phyloP scores from a whole-genome alignment of 805 yeast genomes.

The Saturnispora galanensis region DNA sequence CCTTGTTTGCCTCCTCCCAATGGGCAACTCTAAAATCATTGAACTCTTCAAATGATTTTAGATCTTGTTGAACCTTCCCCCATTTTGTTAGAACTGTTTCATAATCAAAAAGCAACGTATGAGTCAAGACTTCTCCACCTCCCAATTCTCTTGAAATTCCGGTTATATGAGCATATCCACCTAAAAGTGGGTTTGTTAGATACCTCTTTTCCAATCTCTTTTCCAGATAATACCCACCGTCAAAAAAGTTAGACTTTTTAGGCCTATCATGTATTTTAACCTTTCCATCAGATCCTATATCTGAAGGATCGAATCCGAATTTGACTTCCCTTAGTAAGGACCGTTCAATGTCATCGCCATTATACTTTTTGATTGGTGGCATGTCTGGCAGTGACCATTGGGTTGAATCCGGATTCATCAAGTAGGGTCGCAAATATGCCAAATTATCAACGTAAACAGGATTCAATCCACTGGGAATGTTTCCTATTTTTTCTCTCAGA shows the following conservation, averaged over 20 bases:
- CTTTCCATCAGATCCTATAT: conserved; percentile 1
- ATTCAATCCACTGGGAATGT: conserved; percentile 66
- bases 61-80: conserved; percentile 36
- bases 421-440: conserved; percentile 52
- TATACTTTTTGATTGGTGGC: conserved; percentile 50
- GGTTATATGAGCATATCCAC: conserved; percentile 23
- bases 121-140: conserved; percentile 40
- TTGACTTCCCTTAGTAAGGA: conserved; percentile 67
- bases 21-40: conserved; percentile 33
- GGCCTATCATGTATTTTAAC: conserved; percentile 17
- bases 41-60: conserved; percentile 34
- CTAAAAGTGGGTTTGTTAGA: conserved; percentile 54
- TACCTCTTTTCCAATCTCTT: conserved; percentile 60
- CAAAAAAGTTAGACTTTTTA: neutral
- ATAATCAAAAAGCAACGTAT: conserved; percentile 48
- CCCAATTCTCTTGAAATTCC: conserved; percentile 27
- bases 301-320: conserved; percentile 40
- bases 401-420: conserved; percentile 25
- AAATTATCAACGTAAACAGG: conserved; percentile 65
- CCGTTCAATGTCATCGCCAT: conserved; percentile 68
- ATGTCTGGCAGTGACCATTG: conserved; percentile 79
- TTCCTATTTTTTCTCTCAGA: conserved; percentile 72
- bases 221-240: conserved; percentile 39
- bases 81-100: conserved; percentile 37
- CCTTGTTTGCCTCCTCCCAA: conserved; percentile 32